phyloP scores from a whole-genome alignment of 805 yeast genomes.

The Henningerozyma blattae region DNA sequence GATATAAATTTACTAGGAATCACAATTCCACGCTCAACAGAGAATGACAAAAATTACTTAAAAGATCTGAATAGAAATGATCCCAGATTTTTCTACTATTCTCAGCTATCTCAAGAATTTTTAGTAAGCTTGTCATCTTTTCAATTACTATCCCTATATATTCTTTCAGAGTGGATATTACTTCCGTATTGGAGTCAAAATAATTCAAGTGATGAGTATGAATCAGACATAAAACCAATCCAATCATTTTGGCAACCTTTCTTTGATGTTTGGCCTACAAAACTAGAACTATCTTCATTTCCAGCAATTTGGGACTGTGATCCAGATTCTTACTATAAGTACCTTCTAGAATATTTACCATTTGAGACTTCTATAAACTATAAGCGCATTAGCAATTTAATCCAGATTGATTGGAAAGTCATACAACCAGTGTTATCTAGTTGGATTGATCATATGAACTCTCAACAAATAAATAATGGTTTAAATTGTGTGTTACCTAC shows the following conservation, averaged over 20 bases:
- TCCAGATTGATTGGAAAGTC: constrained; percentile 32
- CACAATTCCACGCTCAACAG: not conserved
- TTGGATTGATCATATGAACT: constrained; percentile 6
- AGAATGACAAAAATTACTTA: not conserved
- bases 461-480: not conserved
- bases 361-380: constrained; percentile 29
- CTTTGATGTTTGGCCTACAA: constrained; percentile 47
- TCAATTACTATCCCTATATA: constrained; percentile 43
- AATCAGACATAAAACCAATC: no score
- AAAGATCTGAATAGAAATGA: constrained; percentile 7
- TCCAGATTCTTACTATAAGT: constrained; percentile 17
- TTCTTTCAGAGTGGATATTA: constrained; percentile 19
- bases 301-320: constrained; percentile 52
- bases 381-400: constrained; percentile 30
- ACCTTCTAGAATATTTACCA: constrained; percentile 33
- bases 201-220: constrained; percentile 4
- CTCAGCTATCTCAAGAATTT: constrained; percentile 20
- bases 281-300: constrained; percentile 37
- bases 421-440: constrained; percentile 21
- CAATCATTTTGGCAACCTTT: constrained; percentile 60
- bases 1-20: constrained; percentile 8
- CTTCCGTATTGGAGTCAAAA: constrained; percentile 20
- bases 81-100: constrained; percentile 23
- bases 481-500: constrained; percentile 1
- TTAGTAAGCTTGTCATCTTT: constrained; percentile 40